phyloP scores from a whole-genome alignment of 129 eudicot genomes.

The Smallanthus sonchifolius region DNA sequence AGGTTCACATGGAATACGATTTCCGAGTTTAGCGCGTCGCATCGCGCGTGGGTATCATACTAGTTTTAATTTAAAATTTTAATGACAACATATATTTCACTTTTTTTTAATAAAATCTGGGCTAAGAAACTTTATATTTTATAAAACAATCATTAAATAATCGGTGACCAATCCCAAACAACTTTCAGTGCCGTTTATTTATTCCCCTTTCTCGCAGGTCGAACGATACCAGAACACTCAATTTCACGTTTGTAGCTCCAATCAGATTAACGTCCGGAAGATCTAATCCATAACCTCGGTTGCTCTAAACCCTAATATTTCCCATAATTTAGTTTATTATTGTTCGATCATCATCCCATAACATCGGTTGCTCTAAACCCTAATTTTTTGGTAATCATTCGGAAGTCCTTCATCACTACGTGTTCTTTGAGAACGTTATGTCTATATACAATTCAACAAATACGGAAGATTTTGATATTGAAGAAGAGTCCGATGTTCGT shows the following conservation, averaged over 20 bases:
- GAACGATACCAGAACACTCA: background rate
- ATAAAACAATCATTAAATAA: background rate
- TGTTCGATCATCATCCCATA: constrained; percentile 4
- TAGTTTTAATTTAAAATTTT: no score
- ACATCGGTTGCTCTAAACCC: no score
- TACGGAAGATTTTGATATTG: constrained; percentile 30
- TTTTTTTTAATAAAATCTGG: no score
- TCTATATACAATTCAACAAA: constrained; percentile 7
- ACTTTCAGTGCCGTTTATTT: background rate
- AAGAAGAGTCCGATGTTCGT: constrained; percentile 31
- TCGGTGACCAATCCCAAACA: background rate
- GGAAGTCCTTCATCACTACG: background rate
- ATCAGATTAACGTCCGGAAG: background rate
- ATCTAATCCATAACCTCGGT: background rate
- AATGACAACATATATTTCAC: no score
- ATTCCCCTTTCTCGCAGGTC: background rate
- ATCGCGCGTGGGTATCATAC: no score
- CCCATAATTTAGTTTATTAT: background rate
- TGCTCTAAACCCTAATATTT: constrained; percentile 5
- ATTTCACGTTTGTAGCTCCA: constrained; percentile 1
- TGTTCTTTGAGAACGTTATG: background rate
- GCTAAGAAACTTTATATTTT: no score
- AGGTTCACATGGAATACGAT: no score
- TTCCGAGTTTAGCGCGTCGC: no score
- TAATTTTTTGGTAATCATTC: constrained; percentile 5